A percentile compares a stretch with the other conserved stretches of the same genome.
phyloP scores from a whole-genome alignment of 805 yeast genomes.

The Candida mattraensis region DNA sequence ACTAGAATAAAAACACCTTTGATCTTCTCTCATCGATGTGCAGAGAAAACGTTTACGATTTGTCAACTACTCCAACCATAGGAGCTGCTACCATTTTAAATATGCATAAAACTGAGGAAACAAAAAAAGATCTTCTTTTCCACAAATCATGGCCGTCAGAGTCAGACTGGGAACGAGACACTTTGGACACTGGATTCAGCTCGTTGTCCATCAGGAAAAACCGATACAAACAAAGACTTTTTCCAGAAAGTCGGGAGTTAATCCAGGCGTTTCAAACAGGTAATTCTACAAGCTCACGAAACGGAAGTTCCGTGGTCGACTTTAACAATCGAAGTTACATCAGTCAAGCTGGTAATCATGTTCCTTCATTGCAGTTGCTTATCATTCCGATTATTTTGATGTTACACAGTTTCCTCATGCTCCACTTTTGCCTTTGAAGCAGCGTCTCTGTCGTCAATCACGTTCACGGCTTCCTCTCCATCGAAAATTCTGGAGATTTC shows the following conservation, averaged over 20 bases:
- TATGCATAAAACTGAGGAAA: conserved; percentile 5
- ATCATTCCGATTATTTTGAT: too few species aligned
- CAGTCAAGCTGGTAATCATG: too few species aligned
- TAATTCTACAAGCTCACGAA: too few species aligned
- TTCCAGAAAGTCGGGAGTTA: too few species aligned
- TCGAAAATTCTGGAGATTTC: conserved; percentile 47
- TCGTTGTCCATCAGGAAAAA: too few species aligned
- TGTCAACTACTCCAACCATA: conserved; percentile 8
- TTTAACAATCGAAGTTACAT: too few species aligned
- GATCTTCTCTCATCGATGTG: conserved; percentile 23
- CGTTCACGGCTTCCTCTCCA: conserved; percentile 10
- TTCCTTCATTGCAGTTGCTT: too few species aligned
- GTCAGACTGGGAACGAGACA: conserved; percentile 22
- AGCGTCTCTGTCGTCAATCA: conserved; percentile 7
- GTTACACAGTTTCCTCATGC: conserved; percentile 14
- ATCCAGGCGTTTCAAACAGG: too few species aligned
- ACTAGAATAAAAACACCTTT: conserved; percentile 22
- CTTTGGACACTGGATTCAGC: conserved; percentile 9
- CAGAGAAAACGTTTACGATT: conserved; percentile 18
- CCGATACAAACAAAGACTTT: conserved; percentile 3
- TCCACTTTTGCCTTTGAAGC: conserved; percentile 11
- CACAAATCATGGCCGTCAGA: conserved; percentile 22
- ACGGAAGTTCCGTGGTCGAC: too few species aligned
- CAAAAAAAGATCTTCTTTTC: conserved; percentile 7
- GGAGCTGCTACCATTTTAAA: conserved; percentile 6